Conservation (phyloP, 2,329 filamentous ascomycete genomes). For the Ceratocystis albifundus region DNA sequence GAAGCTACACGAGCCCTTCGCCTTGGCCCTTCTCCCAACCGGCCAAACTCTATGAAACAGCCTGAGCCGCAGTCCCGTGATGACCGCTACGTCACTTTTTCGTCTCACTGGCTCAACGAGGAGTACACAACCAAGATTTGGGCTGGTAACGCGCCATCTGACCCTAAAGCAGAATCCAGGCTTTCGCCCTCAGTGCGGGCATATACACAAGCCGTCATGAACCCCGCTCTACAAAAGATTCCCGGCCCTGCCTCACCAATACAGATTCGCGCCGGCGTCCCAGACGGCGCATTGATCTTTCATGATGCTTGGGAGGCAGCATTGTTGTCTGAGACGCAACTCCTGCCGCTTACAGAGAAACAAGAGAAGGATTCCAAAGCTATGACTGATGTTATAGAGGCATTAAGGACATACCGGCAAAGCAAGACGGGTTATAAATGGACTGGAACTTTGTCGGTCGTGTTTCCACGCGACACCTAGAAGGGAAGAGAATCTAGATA, state of each 20-base stretch:
- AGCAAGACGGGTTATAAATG: slow-evolving; percentile 2
- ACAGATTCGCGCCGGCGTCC: slow-evolving; percentile 42
- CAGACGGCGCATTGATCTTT: slow-evolving; percentile 37
- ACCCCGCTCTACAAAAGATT: slow-evolving; percentile 28
- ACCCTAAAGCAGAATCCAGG: neutral
- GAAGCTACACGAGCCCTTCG: slow-evolving; percentile 18
- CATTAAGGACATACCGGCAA: neutral
- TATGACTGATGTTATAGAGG: slow-evolving; percentile 18
- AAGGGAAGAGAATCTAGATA: neutral
- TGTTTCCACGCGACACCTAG: slow-evolving; percentile 8
- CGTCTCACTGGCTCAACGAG: slow-evolving; percentile 26
- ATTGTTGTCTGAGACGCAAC: slow-evolving; percentile 28
- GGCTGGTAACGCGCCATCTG: slow-evolving; percentile 28
- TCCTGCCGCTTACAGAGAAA: neutral
- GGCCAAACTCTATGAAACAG: slow-evolving; percentile 10
- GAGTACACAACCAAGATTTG: slow-evolving; percentile 28
- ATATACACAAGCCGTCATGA: slow-evolving; percentile 31
- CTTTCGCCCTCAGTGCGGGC: slow-evolving; percentile 20
- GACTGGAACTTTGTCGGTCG: slow-evolving; percentile 13
- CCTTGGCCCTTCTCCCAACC: slow-evolving; percentile 19
- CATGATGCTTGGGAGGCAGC: slow-evolving; percentile 43
- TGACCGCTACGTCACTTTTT: slow-evolving; percentile 24
- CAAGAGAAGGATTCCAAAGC: slow-evolving; percentile 11
- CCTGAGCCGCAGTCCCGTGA: slow-evolving; percentile 14
- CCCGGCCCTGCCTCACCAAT: slow-evolving; percentile 39